These are phyloP conservation scores for Xylariaceae sp. DNA, from an alignment of 2,329 filamentous ascomycete species.

Conservation along the genomic window DNA sequence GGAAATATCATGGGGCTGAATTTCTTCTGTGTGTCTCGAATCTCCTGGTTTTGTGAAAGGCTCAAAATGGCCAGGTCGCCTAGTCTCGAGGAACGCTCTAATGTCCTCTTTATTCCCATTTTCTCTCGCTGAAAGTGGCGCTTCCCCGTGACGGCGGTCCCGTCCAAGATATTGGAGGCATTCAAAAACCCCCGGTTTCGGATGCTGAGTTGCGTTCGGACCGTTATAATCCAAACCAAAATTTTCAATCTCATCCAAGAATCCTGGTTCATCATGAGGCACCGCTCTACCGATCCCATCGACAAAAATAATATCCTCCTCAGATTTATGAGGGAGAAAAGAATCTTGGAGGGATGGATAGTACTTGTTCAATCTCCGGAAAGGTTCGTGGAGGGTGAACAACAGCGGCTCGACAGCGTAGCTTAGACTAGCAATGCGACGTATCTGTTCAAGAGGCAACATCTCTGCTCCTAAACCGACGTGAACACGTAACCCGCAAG, in stretches of 20 bases:
- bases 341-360: conserved; percentile 20
- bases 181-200: background rate
- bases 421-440: conserved; percentile 21
- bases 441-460: conserved; percentile 26
- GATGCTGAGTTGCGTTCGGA: too few relatives aligned
- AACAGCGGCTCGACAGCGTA: conserved; percentile 33
- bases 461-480: conserved; percentile 25
- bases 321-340: background rate
- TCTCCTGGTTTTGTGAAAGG: conserved; percentile 17
- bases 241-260: too few relatives aligned
- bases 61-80: conserved; percentile 25
- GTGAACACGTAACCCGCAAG: conserved; percentile 35
- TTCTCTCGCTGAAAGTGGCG: conserved; percentile 13
- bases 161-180: conserved; percentile 21
- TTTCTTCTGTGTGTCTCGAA: background rate
- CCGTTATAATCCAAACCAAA: too few relatives aligned
- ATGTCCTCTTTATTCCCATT: background rate
- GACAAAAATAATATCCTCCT: too few relatives aligned
- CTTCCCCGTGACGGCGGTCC: conserved; percentile 24
- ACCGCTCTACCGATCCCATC: too few relatives aligned
- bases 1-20: background rate
- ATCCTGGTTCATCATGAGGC: too few relatives aligned
- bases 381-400: conserved; percentile 22
- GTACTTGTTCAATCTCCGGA: conserved; percentile 12
- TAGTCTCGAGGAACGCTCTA: conserved; percentile 24